Conservation (phyloP, 768 basidiomycete species). For the Leucosporidium scottii region DNA sequence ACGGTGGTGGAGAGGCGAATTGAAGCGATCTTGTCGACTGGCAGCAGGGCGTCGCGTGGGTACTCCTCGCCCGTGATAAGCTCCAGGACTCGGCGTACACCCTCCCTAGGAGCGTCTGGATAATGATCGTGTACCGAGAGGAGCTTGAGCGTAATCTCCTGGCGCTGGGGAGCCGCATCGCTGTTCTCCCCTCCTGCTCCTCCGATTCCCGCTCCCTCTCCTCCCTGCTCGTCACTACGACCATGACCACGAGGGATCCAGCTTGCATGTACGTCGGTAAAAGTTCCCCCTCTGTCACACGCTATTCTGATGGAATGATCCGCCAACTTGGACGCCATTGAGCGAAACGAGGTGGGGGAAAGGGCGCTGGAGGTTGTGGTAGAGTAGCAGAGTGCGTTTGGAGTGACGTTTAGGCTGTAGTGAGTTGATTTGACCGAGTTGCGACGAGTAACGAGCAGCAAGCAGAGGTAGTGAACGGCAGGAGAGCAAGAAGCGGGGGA, state of each 20-base stretch:
- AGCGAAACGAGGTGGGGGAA: no score
- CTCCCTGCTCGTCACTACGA: no score
- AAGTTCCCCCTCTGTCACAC: neutral
- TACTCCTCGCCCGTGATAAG: constrained; percentile 61
- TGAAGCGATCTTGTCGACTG: constrained; percentile 66
- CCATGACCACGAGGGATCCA: no score
- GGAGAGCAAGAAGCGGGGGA: no score
- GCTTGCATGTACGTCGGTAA: neutral
- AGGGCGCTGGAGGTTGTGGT: no score
- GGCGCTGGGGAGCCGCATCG: neutral
- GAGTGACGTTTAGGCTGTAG: no score
- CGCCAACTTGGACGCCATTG: neutral
- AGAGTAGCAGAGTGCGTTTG: no score
- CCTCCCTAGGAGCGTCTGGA: constrained; percentile 38
- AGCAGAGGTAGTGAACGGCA: no score
- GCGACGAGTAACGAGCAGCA: no score
- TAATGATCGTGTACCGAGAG: neutral
- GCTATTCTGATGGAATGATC: constrained; percentile 39
- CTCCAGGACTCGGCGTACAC: constrained; percentile 76
- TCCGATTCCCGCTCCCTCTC: no score
- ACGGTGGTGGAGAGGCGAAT: constrained; percentile 52
- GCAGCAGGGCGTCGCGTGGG: constrained; percentile 57
- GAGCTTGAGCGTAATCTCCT: neutral
- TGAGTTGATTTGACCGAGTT: no score
- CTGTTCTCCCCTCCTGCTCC: neutral